phyloP scores from a whole-genome alignment of 176 grass and related monocot genomes.

The Rhynchospora breviuscula region DNA sequence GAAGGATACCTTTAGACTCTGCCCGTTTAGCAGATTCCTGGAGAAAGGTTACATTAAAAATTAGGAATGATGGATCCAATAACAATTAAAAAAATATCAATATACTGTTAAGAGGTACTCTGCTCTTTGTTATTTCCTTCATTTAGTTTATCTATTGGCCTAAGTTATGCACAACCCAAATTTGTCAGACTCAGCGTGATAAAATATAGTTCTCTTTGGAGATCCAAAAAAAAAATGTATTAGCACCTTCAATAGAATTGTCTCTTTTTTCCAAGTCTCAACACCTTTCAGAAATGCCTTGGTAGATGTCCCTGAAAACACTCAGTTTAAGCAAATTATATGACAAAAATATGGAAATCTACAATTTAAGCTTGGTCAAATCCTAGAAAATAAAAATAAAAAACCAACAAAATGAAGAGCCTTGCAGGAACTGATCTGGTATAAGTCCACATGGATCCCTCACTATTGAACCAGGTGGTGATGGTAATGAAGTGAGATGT shows the following conservation, averaged over 20 bases:
- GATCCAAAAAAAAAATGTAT: slow-evolving; percentile 10
- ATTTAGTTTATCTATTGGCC: not conserved
- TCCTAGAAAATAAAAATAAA: not conserved
- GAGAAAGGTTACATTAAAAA: not conserved
- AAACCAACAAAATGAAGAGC: not conserved
- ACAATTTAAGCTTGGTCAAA: not conserved
- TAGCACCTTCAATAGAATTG: slow-evolving; percentile 48
- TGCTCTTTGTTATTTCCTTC: not conserved
- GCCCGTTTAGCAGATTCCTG: not conserved
- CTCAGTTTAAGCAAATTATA: not conserved
- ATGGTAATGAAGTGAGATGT: not conserved
- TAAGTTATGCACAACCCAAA: not conserved
- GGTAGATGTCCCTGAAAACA: slow-evolving; percentile 61
- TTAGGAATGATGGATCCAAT: not conserved
- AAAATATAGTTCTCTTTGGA: not conserved
- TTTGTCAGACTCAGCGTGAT: too few relatives aligned
- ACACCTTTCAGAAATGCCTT: slow-evolving; percentile 86
- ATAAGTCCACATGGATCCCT: not conserved
- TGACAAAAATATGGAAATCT: not conserved
- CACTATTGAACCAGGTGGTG: not conserved
- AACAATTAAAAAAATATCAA: not conserved
- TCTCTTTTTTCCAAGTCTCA: slow-evolving; percentile 96
- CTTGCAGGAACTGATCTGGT: not conserved
- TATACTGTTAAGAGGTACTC: not conserved
- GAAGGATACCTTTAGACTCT: slow-evolving; percentile 6